These are phyloP conservation scores for Neurospora africana DNA, from an alignment of 495 filamentous ascomycete genomes.

Conservation along the genomic window DNA sequence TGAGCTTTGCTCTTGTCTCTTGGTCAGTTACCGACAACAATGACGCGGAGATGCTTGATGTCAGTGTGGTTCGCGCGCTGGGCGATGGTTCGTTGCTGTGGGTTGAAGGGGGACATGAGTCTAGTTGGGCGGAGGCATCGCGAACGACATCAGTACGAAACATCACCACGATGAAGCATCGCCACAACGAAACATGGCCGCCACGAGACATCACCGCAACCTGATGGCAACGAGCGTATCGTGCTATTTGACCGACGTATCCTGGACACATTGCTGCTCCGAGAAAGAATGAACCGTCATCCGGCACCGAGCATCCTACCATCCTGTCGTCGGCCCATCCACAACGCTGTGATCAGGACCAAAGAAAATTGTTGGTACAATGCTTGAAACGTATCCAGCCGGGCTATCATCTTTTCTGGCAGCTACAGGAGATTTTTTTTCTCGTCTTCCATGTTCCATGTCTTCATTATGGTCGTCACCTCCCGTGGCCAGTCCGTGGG, in stretches of 20 bases:
- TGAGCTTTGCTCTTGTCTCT: background rate
- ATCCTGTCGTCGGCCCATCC: background rate
- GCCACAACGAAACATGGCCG: no score
- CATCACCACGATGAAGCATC: background rate
- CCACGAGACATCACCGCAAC: no score
- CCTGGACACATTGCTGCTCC: background rate
- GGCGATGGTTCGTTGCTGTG: background rate
- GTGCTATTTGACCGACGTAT: background rate
- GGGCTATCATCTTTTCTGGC: background rate
- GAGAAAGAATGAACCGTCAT: background rate
- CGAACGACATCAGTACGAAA: background rate
- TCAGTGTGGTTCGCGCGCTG: background rate
- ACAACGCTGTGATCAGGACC: background rate
- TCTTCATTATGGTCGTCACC: background rate
- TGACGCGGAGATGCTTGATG: background rate
- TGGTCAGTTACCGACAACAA: background rate
- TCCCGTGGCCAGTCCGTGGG: background rate
- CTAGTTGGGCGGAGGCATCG: background rate
- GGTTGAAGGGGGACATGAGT: background rate
- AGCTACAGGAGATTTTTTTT: background rate
- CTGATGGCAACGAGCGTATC: background rate
- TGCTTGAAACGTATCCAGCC: background rate
- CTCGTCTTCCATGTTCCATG: background rate
- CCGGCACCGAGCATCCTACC: background rate
- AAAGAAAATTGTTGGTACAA: background rate